Conservation (phyloP, 2,329 filamentous ascomycete genomes). For the Parasarocladium wereldwijsianum region DNA sequence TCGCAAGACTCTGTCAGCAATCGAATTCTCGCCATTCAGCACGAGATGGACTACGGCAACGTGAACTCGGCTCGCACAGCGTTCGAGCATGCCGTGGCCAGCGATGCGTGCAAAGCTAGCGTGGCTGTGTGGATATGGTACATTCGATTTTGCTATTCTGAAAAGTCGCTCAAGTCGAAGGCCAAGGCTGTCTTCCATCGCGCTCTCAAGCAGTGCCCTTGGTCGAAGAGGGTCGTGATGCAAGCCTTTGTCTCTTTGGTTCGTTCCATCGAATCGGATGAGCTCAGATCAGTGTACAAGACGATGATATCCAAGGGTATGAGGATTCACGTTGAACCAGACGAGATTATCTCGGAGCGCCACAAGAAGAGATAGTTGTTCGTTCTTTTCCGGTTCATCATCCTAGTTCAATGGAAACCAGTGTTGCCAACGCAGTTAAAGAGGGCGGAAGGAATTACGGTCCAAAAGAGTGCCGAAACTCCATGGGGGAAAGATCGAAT, state of each 20-base stretch:
- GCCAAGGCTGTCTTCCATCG: slow-evolving; percentile 33
- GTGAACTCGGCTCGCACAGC: slow-evolving; percentile 32
- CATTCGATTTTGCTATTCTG: slow-evolving; percentile 27
- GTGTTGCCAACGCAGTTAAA: too few species aligned
- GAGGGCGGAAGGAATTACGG: too few species aligned
- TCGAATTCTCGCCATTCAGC: slow-evolving; percentile 34
- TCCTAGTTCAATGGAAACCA: too few species aligned
- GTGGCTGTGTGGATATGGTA: slow-evolving; percentile 34
- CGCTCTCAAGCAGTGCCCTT: slow-evolving; percentile 31
- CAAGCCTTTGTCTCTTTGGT: slow-evolving; percentile 32
- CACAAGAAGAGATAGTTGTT: slow-evolving; percentile 2
- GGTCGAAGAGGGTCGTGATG: slow-evolving; percentile 34
- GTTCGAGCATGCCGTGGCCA: slow-evolving; percentile 35
- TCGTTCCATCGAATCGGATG: slow-evolving; percentile 28
- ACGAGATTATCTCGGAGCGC: slow-evolving; percentile 27
- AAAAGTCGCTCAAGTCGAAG: slow-evolving; percentile 18
- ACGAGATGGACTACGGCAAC: slow-evolving; percentile 33
- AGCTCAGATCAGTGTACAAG: slow-evolving; percentile 32
- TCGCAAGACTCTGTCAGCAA: slow-evolving; percentile 25
- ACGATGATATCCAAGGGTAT: slow-evolving; percentile 34
- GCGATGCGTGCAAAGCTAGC: slow-evolving; percentile 23
- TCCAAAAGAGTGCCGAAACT: too few species aligned
- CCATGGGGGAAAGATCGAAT: too few species aligned
- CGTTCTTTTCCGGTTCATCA: too few species aligned
- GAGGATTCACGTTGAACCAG: slow-evolving; percentile 35